phyloP scores from a whole-genome alignment of 306 rosid species.

The Lagenaria siceraria region DNA sequence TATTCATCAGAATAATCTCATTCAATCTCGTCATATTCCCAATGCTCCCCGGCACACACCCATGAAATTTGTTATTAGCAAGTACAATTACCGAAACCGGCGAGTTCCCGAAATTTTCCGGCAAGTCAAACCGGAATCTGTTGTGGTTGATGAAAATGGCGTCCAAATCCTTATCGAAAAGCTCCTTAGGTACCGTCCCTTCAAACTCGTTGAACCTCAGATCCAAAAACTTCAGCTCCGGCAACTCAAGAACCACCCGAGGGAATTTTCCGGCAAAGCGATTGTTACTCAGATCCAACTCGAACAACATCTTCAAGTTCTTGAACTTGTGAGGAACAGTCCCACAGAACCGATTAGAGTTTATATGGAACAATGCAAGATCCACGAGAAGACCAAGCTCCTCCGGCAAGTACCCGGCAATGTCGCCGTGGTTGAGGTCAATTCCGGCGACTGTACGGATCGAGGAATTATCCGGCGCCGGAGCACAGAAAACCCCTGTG shows the following conservation, averaged over 20 bases:
- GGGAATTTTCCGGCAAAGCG: constrained; percentile 89
- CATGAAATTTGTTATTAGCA: constrained; percentile 79
- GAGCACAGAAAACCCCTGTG: constrained; percentile 58
- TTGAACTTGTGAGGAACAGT: constrained; percentile 66
- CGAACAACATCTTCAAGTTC: constrained; percentile 40
- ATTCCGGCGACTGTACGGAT: constrained; percentile 83
- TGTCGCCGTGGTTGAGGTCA: constrained; percentile 92
- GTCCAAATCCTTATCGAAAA: constrained; percentile 80
- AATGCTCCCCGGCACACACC: constrained; percentile 74
- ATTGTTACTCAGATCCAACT: constrained; percentile 84
- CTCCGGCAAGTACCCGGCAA: constrained; percentile 87
- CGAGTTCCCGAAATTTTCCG: constrained; percentile 82
- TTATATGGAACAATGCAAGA: constrained; percentile 73
- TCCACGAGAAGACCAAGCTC: constrained; percentile 69
- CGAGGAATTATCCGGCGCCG: constrained; percentile 36
- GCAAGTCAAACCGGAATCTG: constrained; percentile 56
- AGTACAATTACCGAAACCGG: constrained; percentile 91
- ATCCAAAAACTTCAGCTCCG: constrained; percentile 72
- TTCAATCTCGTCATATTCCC: constrained; percentile 74
- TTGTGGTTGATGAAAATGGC: constrained; percentile 83
- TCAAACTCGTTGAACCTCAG: constrained; percentile 96
- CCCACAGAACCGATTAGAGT: constrained; percentile 84
- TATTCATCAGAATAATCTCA: constrained; percentile 74
- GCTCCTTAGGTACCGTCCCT: constrained; percentile 73
- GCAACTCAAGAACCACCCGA: constrained; percentile 49